These are phyloP conservation scores for Beauveria varroae DNA, from an alignment of 2,329 filamentous ascomycete species.

Conservation along the genomic window DNA sequence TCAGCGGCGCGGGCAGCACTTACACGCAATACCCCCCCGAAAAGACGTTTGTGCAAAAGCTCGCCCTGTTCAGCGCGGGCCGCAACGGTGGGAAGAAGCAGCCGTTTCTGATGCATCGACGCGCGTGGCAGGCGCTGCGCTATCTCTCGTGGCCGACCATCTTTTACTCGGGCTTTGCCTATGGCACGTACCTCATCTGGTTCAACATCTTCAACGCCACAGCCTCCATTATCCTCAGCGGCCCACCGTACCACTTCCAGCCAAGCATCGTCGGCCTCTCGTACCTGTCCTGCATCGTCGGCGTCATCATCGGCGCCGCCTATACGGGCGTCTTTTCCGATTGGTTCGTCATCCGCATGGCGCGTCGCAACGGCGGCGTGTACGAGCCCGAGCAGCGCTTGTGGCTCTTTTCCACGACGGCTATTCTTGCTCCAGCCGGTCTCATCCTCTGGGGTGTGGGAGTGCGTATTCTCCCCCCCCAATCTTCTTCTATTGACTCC, in stretches of 20 bases:
- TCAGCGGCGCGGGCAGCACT: not conserved
- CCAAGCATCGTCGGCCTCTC: slow-evolving; percentile 31
- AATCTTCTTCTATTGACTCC: not conserved
- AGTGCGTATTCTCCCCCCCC: slow-evolving; percentile 12
- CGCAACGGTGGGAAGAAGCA: slow-evolving; percentile 19
- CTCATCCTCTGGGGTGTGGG: slow-evolving; percentile 28
- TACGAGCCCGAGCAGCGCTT: slow-evolving; percentile 34
- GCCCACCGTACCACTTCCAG: slow-evolving; percentile 30
- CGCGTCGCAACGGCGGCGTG: slow-evolving; percentile 33
- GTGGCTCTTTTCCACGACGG: slow-evolving; percentile 29
- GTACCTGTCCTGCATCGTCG: slow-evolving; percentile 30
- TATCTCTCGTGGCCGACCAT: slow-evolving; percentile 34
- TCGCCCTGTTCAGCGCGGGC: slow-evolving; percentile 22
- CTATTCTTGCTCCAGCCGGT: slow-evolving; percentile 21
- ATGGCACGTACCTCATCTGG: slow-evolving; percentile 34
- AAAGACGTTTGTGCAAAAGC: slow-evolving; percentile 35
- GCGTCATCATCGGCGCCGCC: slow-evolving; percentile 21
- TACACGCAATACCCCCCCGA: slow-evolving; percentile 15
- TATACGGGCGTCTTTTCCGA: slow-evolving; percentile 30
- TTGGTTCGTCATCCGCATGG: slow-evolving; percentile 29
- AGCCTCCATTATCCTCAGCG: slow-evolving; percentile 31
- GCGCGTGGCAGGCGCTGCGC: slow-evolving; percentile 29
- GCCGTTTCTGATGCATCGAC: slow-evolving; percentile 31
- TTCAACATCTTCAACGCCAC: slow-evolving; percentile 38
- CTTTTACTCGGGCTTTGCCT: slow-evolving; percentile 35